Evolutionary conservation across 2,329 filamentous ascomycete species (phyloP), one percentile per base, ranked within the genome.

Genomic region (Mariannaea elegans): DNA sequence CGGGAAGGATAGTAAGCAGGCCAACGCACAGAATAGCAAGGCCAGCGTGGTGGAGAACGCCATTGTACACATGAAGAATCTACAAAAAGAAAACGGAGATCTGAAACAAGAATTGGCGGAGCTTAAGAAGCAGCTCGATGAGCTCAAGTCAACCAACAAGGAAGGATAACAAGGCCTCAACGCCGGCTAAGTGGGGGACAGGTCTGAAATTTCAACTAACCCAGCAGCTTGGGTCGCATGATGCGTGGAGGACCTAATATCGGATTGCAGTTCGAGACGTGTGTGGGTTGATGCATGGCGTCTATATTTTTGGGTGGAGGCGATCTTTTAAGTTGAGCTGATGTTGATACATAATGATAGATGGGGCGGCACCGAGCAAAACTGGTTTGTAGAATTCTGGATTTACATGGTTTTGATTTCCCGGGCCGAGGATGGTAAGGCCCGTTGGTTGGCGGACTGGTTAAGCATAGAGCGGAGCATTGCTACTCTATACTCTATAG

Each of bases 41-140:
- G 95, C 95, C 2, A 97, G 92, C 67, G 97, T 96, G 1, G 95
- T 99, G n/a, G 95, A 99, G 77, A 89, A 92, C 78, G 95, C 95
- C 2, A 98, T 98, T 70, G 90, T 94, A 57, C 97, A 98, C 73
- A 97, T 99, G 78, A 94, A 92, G 76, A 85, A 89, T 61, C 78
- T 99, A 62, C 89, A 96, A 76, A 81, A 86, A 68, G 91, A 96
- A 72, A 85, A 93, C 13, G 84, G 84, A 21, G 83, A 84, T 56
- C 86, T 90, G 14, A 90, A 92, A 72, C 84, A 83, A 67, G 87
- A 86, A 73, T 71, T 92, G 16, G 61, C 71, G 16, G 67, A 71
- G 49, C 56, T 78, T 23, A 77, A 70, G 59, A 67, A 62, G 31
- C 71, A 72, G 44, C 58, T 78, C 29, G 71, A 74, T 44, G 71